Evolutionary conservation across 495 filamentous ascomycete species (phyloP).

Genomic region (Bryoglossum gracile): DNA sequence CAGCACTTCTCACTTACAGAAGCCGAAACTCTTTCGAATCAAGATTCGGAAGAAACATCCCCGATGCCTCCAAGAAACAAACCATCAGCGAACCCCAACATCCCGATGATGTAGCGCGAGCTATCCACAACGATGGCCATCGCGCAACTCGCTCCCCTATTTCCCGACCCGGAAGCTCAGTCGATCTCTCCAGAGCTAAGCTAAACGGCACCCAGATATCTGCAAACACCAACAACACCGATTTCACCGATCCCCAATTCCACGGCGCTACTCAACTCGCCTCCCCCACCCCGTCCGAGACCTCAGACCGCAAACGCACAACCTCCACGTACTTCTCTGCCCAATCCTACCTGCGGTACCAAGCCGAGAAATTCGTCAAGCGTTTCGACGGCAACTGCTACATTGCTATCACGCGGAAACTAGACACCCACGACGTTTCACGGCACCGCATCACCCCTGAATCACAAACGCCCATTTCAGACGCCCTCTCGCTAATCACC

Average conservation of each 20-base stretch:
- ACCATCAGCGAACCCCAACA: conserved; percentile 62
- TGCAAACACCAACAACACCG: conserved; percentile 2
- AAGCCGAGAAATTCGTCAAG: conserved; percentile 92
- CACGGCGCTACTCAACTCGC: conserved; percentile 48
- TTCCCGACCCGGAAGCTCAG: conserved; percentile 16
- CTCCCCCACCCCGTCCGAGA: not conserved
- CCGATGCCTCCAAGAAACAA: conserved; percentile 72
- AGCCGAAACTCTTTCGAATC: conserved; percentile 95
- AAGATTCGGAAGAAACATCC: conserved; percentile 86
- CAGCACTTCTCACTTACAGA: conserved; percentile 88
- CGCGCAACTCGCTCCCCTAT: conserved; percentile 38
- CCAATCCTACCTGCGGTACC: conserved; percentile 96
- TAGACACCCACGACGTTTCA: conserved; percentile 96
- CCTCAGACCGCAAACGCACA: conserved; percentile 28
- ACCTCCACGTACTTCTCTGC: conserved; percentile 89
- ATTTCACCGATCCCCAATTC: conserved; percentile 65
- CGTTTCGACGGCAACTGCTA: conserved; percentile 98
- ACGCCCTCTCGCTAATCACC: conserved; percentile 71
- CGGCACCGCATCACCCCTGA: conserved; percentile 32
- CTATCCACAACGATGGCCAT: conserved; percentile 94
- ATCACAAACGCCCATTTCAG: conserved; percentile 42
- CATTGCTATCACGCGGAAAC: conserved; percentile 95
- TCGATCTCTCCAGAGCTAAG: not conserved
- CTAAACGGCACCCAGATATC: too few species aligned
- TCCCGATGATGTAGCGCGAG: conserved; percentile 75